Base-by-base conservation (phyloP, 805 yeast species). In the Yamadazyma olivae region DNA sequence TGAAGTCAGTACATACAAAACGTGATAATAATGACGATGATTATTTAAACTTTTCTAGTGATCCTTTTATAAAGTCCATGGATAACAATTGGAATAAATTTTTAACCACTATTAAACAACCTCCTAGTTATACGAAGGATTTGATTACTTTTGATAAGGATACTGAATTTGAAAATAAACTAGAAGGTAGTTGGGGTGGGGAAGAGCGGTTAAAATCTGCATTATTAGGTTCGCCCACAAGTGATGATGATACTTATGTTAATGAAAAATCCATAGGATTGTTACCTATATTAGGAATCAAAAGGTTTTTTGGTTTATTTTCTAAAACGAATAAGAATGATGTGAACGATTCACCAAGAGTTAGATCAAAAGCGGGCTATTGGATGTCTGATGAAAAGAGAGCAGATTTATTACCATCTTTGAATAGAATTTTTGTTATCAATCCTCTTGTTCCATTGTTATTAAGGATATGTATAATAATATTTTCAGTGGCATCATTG, bases 401-500 rank as follows among this genome's bases (percentile, higher is more conserved):
- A 41, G 75, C 74, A 38, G 78, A 76, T 45, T 73, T 87, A 77
- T 64, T 73, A 36, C 86, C 93, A 2, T 68, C 73, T 21, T 48
- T 89, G 8, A 66, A 66, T 36, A 68, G 79, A 30, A 61, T 83
- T 18, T 61, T 90, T 21, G 71, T 85, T 36, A 77, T 78, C 43
- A 88, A 85, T 54, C 90, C 95, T 14, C 81, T 85, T 47, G 71
- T 89, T 9, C 96, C 97, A 1, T 65, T 91, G 33, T 71, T 83
- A 17, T 74, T 91, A 44, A 67, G 99, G 43, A 48, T 66, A 3
- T 49, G 64, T 21, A 68, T 64, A 28, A 51, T 67, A 21, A 50
- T 77, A 10, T 69, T 88, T 28, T 77, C 87, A 9, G 60, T 76
- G 0, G 61, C 80, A 23, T 87, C 96, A 0, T 67, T 91, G 44